Evolutionary conservation across 1,284 basidiomycete genomes (phyloP).

Genomic region (Trametes hirsuta): DNA sequence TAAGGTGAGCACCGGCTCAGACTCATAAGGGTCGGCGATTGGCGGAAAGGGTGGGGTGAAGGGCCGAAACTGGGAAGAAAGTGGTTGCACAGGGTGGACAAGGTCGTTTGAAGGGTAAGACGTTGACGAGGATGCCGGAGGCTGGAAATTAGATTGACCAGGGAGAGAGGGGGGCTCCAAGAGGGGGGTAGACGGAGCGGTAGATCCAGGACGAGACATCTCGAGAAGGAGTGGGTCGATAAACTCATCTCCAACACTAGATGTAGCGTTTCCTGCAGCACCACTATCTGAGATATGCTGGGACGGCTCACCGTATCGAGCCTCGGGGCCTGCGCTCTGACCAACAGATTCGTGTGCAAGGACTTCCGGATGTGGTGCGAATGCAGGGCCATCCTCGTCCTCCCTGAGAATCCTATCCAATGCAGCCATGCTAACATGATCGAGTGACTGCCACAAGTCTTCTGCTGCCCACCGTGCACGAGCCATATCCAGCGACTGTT

Average conservation of each 20-base stretch:
- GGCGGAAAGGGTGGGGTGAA: conserved; percentile 9
- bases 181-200: neutral
- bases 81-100: neutral
- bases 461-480: conserved; percentile 39
- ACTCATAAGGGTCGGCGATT: neutral
- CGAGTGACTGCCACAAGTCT: conserved; percentile 42
- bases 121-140: neutral
- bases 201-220: conserved; percentile 15
- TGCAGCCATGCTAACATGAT: conserved; percentile 41
- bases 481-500: conserved; percentile 31
- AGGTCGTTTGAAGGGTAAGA: neutral
- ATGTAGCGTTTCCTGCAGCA: neutral
- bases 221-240: conserved; percentile 35
- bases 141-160: too few species aligned
- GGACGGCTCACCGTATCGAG: too few species aligned
- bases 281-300: too few species aligned
- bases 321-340: too few species aligned
- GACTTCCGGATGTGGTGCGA: neutral
- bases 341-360: neutral
- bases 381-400: conserved; percentile 32
- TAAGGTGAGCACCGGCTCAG: neutral
- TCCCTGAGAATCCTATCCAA: conserved; percentile 52
- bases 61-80: conserved; percentile 1
- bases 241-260: conserved; percentile 23
- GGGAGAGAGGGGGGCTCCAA: neutral